Evolutionary conservation across 2,329 filamentous ascomycete genomes (phyloP).

Genomic region (Camptophora hylomeconis): DNA sequence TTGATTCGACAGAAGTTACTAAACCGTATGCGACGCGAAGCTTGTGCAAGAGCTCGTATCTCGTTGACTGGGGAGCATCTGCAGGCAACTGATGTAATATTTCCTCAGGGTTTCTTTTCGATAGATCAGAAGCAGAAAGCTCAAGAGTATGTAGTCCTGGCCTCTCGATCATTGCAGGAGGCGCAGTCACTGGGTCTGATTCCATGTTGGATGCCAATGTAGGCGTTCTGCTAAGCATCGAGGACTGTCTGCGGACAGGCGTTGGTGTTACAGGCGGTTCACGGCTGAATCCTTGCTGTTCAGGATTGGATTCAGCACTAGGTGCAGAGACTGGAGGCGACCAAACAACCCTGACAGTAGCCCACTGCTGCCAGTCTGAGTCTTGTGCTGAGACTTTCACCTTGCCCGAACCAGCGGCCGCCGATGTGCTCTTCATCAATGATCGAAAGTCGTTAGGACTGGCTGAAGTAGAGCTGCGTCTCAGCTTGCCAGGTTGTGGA

Average conservation of each 20-base stretch:
- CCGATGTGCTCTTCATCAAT: slow-evolving; percentile 46
- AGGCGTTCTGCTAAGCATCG: slow-evolving; percentile 16
- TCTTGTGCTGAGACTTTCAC: slow-evolving; percentile 20
- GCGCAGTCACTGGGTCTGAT: too few relatives aligned
- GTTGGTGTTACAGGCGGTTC: slow-evolving; percentile 3
- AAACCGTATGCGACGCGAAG: slow-evolving; percentile 75
- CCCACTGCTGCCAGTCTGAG: slow-evolving; percentile 60
- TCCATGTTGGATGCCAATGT: not conserved
- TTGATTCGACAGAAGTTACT: slow-evolving; percentile 47
- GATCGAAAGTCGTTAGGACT: slow-evolving; percentile 74
- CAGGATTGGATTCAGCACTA: too few relatives aligned
- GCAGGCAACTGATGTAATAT: slow-evolving; percentile 32
- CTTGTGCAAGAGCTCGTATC: slow-evolving; percentile 76
- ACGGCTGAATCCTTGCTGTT: too few relatives aligned
- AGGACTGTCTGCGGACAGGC: slow-evolving; percentile 18
- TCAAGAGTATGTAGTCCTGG: slow-evolving; percentile 7
- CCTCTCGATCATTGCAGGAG: not conserved
- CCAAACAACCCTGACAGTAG: slow-evolving; percentile 66
- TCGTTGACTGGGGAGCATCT: slow-evolving; percentile 57
- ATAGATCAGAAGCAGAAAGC: slow-evolving; percentile 9
- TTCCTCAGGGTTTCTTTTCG: slow-evolving; percentile 20
- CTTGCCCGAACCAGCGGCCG: slow-evolving; percentile 21
- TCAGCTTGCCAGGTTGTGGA: slow-evolving; percentile 24
- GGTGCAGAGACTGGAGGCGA: slow-evolving; percentile 38
- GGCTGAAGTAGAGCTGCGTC: slow-evolving; percentile 32